Base-by-base conservation (phyloP, 148 eudicot genomes). In the Beta vulgaris region DNA sequence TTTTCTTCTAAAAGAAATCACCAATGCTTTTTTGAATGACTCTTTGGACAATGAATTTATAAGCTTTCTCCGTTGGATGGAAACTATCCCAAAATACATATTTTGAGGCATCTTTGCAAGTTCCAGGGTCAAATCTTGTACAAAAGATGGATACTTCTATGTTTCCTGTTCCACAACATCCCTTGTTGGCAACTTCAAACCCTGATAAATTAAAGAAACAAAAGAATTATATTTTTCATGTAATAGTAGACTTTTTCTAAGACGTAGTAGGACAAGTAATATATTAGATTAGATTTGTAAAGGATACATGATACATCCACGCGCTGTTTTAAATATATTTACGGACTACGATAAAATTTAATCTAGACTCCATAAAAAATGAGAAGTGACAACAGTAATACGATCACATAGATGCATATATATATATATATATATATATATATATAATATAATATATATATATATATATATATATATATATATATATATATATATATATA, bases 11-110 rank as follows among this genome's bases (percentile, higher is more conserved):
- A 26, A 72, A 57, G 79, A 86, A 72, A 28, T 71, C 37, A 3
- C 76, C 73, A 23, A 79, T 34, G 73, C 55, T 58, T 57, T 76
- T 64, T 21, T 64, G 39, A 71, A 85, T 48, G 37, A 87, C 12
- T 29, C 84, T 48, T 65, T 71, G 80, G 12, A 88, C 91, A 4
- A 88, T 79, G 32, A 87, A 9, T 65, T 71, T 83, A 78, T 89
- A 91, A 57, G 91, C 76, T 42, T 78, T 76, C 31, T 87, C 87
- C 9, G 91, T 87, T 14, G 81, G 92, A 76, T 91, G 96, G 69
- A 87, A 91, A 83, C 91, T 86, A 62, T 91, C 96, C 90, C 91
- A 90, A 39, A 90, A 90, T 13, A 90, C 82, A 32, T 69, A 88
- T 8, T 82, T 77, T 0, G 79, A 76, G 3, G 80, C 89, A 66